Evolutionary conservation across 2,329 filamentous ascomycete species (phyloP).

Genomic region (Penicillium expansum): DNA sequence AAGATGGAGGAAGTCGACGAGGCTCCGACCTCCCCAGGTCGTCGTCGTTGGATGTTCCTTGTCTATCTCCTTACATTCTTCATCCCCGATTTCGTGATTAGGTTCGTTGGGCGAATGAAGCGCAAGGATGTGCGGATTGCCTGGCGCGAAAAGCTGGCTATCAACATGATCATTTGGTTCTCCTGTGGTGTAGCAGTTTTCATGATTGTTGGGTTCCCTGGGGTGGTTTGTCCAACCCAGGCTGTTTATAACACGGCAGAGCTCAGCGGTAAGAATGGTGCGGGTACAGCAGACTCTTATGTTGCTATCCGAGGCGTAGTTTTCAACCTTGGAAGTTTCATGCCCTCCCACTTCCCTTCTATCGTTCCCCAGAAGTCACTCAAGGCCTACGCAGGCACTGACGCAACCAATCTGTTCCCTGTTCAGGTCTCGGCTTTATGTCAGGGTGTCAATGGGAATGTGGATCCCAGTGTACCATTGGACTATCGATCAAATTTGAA

Average conservation of each 20-base stretch:
- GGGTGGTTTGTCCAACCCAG: constrained; percentile 86
- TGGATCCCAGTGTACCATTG: constrained; percentile 73
- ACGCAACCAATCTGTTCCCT: constrained; percentile 87
- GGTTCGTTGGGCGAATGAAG: constrained; percentile 74
- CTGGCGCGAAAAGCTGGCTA: constrained; percentile 96
- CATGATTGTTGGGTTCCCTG: constrained; percentile 85
- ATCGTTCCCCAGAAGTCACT: constrained; percentile 62
- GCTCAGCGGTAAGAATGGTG: constrained; percentile 70
- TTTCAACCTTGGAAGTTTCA: constrained; percentile 74
- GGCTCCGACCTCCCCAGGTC: constrained; percentile 69
- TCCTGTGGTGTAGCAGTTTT: constrained; percentile 75
- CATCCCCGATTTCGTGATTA: constrained; percentile 79
- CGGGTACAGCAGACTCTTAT: constrained; percentile 63
- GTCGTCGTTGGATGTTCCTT: constrained; percentile 86
- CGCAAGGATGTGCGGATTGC: constrained; percentile 89
- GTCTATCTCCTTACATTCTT: constrained; percentile 84
- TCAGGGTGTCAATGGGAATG: constrained; percentile 65
- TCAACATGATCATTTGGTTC: constrained; percentile 97
- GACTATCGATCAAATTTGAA: constrained; percentile 75
- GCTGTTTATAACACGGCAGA: constrained; percentile 80
- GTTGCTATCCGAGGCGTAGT: constrained; percentile 85
- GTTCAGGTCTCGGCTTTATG: constrained; percentile 92
- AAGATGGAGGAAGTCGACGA: constrained; percentile 88
- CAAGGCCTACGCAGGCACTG: constrained; percentile 78
- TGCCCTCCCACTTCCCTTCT: constrained; percentile 73